phyloP scores from a whole-genome alignment of 441 rosid species.

The Erysimum cheiri region DNA sequence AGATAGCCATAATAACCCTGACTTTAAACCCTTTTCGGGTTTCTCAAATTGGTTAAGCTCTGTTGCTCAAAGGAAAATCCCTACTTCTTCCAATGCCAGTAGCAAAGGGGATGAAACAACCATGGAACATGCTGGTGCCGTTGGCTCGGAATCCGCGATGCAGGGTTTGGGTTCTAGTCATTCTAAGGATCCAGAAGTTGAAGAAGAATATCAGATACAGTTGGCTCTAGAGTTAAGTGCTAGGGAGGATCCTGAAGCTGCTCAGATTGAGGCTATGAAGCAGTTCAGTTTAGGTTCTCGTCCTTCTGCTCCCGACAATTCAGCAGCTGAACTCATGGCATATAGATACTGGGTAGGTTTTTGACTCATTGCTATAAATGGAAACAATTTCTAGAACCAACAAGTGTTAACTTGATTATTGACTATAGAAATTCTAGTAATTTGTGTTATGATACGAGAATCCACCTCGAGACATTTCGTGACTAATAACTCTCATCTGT shows the following conservation, averaged over 20 bases:
- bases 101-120: conserved; percentile 38
- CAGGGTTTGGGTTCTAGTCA: conserved; percentile 30
- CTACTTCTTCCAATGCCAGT: conserved; percentile 63
- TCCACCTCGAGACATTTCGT: conserved; percentile 10
- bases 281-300: conserved; percentile 87
- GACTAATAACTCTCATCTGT: background rate
- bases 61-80: conserved; percentile 64
- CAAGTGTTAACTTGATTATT: conserved; percentile 31
- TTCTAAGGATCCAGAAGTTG: conserved; percentile 76
- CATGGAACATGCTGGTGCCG: conserved; percentile 53
- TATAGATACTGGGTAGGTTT: conserved; percentile 87
- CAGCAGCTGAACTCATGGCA: conserved; percentile 93
- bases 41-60: conserved; percentile 87
- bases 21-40: conserved; percentile 71
- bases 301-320: conserved; percentile 62
- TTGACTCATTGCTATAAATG: background rate
- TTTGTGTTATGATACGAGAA: background rate
- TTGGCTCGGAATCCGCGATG: conserved; percentile 3
- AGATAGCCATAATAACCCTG: conserved; percentile 42
- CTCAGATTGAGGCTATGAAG: conserved; percentile 96
- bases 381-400: conserved; percentile 7
- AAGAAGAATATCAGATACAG: conserved; percentile 95
- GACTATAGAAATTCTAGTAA: conserved; percentile 32
- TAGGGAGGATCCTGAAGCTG: conserved; percentile 96
- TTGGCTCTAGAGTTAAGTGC: conserved; percentile 94